Evolutionary conservation across 2,329 filamentous ascomycete genomes (phyloP), one percentile per base, ranked within the genome.

Genomic region (Microdochium bolleyi): DNA sequence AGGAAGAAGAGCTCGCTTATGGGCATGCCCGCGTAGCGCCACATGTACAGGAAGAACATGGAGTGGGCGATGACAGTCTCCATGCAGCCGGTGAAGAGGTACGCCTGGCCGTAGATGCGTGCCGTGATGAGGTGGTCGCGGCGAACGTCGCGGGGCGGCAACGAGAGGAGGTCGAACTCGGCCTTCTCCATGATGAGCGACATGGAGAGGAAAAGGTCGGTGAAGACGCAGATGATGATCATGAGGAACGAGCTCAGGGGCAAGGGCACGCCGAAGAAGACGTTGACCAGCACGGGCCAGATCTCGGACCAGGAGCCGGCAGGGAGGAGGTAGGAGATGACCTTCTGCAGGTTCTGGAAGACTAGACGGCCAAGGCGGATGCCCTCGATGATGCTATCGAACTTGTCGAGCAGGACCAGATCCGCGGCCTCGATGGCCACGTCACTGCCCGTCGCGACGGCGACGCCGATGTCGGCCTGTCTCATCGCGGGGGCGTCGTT

Each of bases 321-420:
- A 0, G 76, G 77, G 0, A 80, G 64, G 1, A 80, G 67, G 46
- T 72, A 72, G 1, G 69, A 65, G 50, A 72, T 72, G 24, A 73
- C 69, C 48, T 71, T 72, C 56, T 72, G 69, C 5, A 72, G 56
- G 41, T 72, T 72, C 55, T 72, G 68, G 58, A 72, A 70, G 8
- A 71, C 68, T 0, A 72, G 68, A 4, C 70, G 65, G 0, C 70
- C 70, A 0, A 70, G 64, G 8, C 69, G 68, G 51, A 88, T 84
- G 1, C 84, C 84, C 30, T 84, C 83, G 48, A 88, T 75, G 56
- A 88, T 88, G 24, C 79, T 84, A 25, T 85, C 84, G 55, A 89
- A 89, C 61, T 85, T 86, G 62, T 88, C 84, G 0, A 84, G 82
- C 2, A 88, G 70, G 2, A 88, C 80, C 44, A 88, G 80, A 55